Evolutionary conservation across 1,139 yeast species (phyloP), one percentile per base, ranked within the genome.

Genomic region (Pichia sp.): DNA sequence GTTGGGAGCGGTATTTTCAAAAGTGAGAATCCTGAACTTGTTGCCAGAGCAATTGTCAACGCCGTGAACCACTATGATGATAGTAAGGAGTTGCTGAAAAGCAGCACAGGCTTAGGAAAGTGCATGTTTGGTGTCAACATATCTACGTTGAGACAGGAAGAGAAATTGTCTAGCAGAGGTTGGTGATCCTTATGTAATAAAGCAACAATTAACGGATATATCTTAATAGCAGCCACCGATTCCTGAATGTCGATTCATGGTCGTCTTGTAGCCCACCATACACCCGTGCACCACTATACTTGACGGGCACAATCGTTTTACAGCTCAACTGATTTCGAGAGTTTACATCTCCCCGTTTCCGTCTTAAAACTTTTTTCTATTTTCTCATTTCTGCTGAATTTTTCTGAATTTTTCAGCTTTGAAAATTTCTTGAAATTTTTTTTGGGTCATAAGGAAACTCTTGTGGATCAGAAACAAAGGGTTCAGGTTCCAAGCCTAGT

Each of bases 1-100:
- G 96, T 88, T 45, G 96, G 96, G n/a, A 84, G 90, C 8, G 96
- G 96, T 48, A 88, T 88, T 62, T 88, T 88, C 80, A 84, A 84
- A 70, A 82, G 89, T 49, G 76, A 79, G 59, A 80, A 87, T 71
- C 95, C 95, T 3, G 89, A 79, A 66, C 79, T 80, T 69, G 77
- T 88, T 65, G 96, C 96, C 47, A 79, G 75, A 64, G 90, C 95
- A 30, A 84, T 88, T 69, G 96, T 88, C 52, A 83, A 85, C 67
- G 90, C 95, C 29, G 90, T 88, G 41, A 86, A 93, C 46, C 82
- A 86, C 67, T 88, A 74, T 75, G 72, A 83, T 56, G 87, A 87
- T 63, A 82, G 93, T 16, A 69, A 70, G 61, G 78, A 80, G 65
- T 71, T 88, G 44, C 80, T 88, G 68, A 87, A 86, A 67, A 84